These are phyloP conservation scores for Aureobasidium sp. DNA, from an alignment of 2,329 filamentous ascomycete species.

Conservation along the genomic window DNA sequence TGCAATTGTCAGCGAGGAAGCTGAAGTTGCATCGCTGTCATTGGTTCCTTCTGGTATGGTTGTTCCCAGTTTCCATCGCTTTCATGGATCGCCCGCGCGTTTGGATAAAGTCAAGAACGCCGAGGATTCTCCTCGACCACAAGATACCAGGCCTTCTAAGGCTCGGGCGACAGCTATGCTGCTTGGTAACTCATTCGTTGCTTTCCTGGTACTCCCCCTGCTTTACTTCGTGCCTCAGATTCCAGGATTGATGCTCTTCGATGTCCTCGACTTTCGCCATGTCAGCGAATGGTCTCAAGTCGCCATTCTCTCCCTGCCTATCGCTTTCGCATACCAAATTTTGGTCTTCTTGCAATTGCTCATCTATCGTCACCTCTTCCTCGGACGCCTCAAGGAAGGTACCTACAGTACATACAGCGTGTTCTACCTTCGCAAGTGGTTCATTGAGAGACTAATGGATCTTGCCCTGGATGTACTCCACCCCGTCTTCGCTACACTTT, in stretches of 20 bases:
- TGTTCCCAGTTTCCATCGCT: not conserved
- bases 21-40: not conserved
- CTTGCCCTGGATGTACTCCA: not conserved
- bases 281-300: not conserved
- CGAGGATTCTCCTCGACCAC: not conserved
- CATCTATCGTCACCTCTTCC: not conserved
- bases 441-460: not conserved
- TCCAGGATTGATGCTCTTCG: not conserved
- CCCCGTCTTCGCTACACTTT: not conserved
- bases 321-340: not conserved
- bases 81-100: not conserved
- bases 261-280: not conserved
- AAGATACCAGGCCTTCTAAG: not conserved
- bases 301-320: not conserved
- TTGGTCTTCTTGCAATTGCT: not conserved
- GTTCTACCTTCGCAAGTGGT: constrained; percentile 1
- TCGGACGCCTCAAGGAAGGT: not conserved
- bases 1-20: not conserved
- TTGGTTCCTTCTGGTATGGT: not conserved
- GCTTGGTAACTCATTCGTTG: not conserved
- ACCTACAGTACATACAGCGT: not conserved
- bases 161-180: not conserved
- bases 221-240: not conserved
- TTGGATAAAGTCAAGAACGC: not conserved
- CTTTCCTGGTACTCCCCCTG: not conserved